phyloP scores from a whole-genome alignment of 2,329 filamentous ascomycete genomes.

The Conoideocrella luteorostrata region DNA sequence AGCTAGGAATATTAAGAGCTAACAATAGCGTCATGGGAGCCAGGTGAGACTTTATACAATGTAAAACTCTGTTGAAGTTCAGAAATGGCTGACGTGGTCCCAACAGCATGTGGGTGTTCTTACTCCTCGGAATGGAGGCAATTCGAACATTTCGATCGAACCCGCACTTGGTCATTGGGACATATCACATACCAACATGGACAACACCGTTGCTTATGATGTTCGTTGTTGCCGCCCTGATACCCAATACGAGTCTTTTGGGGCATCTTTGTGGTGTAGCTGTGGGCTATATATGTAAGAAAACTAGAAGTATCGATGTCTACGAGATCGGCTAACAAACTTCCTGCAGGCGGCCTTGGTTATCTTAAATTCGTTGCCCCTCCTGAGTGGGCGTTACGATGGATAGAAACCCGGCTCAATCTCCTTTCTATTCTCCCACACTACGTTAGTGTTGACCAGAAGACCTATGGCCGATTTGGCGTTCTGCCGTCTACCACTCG shows the following conservation, averaged over 20 bases:
- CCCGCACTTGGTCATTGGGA: constrained; percentile 63
- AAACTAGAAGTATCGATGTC: neutral
- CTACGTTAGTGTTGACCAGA: constrained; percentile 92
- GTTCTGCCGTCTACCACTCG: constrained; percentile 61
- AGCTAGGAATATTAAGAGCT: constrained; percentile 62
- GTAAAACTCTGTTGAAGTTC: neutral
- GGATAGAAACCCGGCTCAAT: constrained; percentile 83
- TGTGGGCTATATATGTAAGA: constrained; percentile 80
- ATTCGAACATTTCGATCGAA: constrained; percentile 79
- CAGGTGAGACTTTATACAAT: constrained; percentile 48
- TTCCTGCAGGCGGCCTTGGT: constrained; percentile 63
- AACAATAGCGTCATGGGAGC: constrained; percentile 76
- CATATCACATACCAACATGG: constrained; percentile 80
- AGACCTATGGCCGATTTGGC: constrained; percentile 89
- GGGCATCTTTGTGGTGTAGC: constrained; percentile 80
- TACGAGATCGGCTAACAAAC: neutral
- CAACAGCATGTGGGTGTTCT: constrained; percentile 81
- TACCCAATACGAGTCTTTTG: constrained; percentile 76
- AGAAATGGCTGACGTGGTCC: constrained; percentile 7
- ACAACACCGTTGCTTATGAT: constrained; percentile 74
- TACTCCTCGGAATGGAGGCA: constrained; percentile 77
- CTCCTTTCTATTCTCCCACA: constrained; percentile 78
- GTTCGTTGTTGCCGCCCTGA: constrained; percentile 66
- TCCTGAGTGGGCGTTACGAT: constrained; percentile 79
- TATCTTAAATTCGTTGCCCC: constrained; percentile 87